Evolutionary conservation across 1,284 basidiomycete species (phyloP).

Genomic region (Malassezia furfur): DNA sequence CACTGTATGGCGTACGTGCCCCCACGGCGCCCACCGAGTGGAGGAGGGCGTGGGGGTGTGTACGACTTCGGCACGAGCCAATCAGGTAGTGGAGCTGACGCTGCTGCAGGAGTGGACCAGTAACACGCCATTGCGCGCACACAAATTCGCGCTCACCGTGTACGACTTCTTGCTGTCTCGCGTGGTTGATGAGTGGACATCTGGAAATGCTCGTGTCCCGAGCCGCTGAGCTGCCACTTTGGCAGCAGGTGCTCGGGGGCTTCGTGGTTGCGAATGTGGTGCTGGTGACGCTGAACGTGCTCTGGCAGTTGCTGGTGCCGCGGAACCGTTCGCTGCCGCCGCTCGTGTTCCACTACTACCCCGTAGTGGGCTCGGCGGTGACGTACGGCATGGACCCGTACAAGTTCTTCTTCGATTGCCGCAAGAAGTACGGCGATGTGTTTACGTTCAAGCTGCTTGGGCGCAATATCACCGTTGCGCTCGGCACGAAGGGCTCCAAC

Average conservation of each 20-base stretch:
- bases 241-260: constrained; percentile 4
- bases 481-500: constrained; percentile 87
- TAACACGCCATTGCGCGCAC: constrained; percentile 6
- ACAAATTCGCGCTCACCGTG: neutral
- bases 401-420: constrained; percentile 63
- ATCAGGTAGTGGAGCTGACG: neutral
- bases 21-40: no score
- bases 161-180: neutral
- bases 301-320: constrained; percentile 48
- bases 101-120: neutral
- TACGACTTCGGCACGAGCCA: neutral
- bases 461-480: constrained; percentile 76
- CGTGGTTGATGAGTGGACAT: neutral
- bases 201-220: neutral
- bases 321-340: constrained; percentile 54
- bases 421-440: constrained; percentile 69
- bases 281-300: constrained; percentile 56
- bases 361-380: constrained; percentile 64
- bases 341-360: constrained; percentile 68
- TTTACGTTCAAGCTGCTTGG: constrained; percentile 75
- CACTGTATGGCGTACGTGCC: no score
- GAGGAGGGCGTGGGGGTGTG: neutral
- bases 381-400: constrained; percentile 70
- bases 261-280: constrained; percentile 4
- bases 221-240: neutral